Evolutionary conservation across 257 asterid genomes (phyloP), one percentile per base, ranked within the genome.

Genomic region (Buddleja alternifolia): DNA sequence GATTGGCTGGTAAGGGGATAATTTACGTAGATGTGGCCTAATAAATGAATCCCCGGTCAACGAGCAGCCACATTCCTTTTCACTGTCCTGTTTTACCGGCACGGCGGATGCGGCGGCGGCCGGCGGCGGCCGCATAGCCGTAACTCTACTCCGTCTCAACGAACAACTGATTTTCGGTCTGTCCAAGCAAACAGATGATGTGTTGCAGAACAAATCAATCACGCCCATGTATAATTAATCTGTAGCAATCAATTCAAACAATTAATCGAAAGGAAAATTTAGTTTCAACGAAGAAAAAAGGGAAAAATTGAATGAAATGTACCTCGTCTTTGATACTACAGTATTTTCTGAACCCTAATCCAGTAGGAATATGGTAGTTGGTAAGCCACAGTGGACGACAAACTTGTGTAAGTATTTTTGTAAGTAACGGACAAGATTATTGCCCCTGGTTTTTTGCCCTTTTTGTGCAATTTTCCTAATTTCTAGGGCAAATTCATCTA

Each of bases 1-100:
- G 78, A 90, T 93, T 71, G 97, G 90, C 70, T 93, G 97, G 66
- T 90, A 90, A 4, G 97, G 90, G 16, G 90, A 83, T 80, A 93
- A 77, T 64, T 84, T 88, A 47, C 67, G 89, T 57, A 93, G 97
- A 75, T 90, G 99, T 40, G 87, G 78, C 14, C 97, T 84, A 67
- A 93, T 90, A 73, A 93, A 93, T 29, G 95, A 79, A 71, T 65
- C 96, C 46, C 99, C 97, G 2, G 84, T 71, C 54, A 81, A 60
- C 25, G 63, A 37, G 53, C 58, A 67, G 45, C 63, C 64, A 47
- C 75, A 25, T 59, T 75, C 73, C 17, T 69, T 73, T 39, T 67
- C 77, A 63, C 57, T 70, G 15, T 81, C 86, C 76, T 83, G 93
- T 42, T 77, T 73, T 48, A 82, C 83, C 56, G 92, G 80, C 45